phyloP scores from a whole-genome alignment of 495 filamentous ascomycete species.

The Bombardia bombarda region DNA sequence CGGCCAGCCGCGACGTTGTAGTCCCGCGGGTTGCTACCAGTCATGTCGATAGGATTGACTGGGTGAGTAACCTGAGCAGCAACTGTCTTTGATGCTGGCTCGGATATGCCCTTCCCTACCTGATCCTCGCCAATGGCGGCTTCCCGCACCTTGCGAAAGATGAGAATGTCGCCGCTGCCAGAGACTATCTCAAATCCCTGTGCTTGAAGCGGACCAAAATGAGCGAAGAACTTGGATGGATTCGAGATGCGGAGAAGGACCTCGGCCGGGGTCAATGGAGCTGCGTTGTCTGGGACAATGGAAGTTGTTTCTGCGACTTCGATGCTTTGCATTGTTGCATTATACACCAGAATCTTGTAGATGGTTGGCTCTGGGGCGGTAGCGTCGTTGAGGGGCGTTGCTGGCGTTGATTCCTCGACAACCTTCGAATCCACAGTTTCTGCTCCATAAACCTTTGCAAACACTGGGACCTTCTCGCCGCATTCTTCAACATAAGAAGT shows the following conservation, averaged over 20 bases:
- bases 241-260: conserved; percentile 59
- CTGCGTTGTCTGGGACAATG: conserved; percentile 36
- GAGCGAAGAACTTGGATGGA: conserved; percentile 63
- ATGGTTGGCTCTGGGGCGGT: conserved; percentile 23
- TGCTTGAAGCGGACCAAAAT: conserved; percentile 54
- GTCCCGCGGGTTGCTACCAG: conserved; percentile 24
- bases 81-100: neutral
- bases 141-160: conserved; percentile 56
- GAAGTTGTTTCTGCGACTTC: conserved; percentile 56
- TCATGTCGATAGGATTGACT: conserved; percentile 52
- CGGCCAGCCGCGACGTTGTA: conserved; percentile 35
- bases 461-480: conserved; percentile 14
- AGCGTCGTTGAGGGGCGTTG: neutral
- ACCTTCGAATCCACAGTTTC: neutral
- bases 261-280: conserved; percentile 48
- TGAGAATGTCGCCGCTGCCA: conserved; percentile 59
- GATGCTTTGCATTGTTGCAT: conserved; percentile 53
- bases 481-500: conserved; percentile 25
- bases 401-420: neutral
- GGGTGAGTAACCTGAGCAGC: neutral
- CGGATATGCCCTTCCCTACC: neutral
- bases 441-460: conserved; percentile 19
- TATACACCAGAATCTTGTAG: conserved; percentile 70
- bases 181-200: conserved; percentile 70
- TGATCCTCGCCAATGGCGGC: conserved; percentile 1